Percentiles rank a stretch among this genome's conserved stretches.
phyloP scores from a whole-genome alignment of 345 rosid species.

The Populus pruinosa region DNA sequence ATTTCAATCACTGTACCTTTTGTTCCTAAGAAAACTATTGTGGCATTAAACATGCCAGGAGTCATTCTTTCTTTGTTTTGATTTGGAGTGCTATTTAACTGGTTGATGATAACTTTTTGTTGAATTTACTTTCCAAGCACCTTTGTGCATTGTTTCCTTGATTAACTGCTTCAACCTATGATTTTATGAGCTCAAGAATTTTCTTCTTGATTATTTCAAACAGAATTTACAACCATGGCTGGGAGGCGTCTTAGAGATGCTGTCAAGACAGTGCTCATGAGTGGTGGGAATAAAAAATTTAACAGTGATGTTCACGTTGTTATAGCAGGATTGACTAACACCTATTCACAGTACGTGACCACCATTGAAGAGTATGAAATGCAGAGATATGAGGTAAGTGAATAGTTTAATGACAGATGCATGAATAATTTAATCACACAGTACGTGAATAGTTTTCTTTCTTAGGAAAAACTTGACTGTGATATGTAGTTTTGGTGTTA shows the following conservation, averaged over 20 bases:
- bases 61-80: not conserved
- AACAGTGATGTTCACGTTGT: constrained; percentile 58
- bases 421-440: not conserved
- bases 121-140: not conserved
- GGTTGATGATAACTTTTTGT: not conserved
- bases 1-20: not conserved
- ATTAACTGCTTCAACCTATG: not conserved
- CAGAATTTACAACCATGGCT: constrained; percentile 99
- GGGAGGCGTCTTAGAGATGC: constrained; percentile 99
- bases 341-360: constrained; percentile 89
- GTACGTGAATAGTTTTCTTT: not conserved
- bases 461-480: not conserved
- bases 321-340: constrained; percentile 89
- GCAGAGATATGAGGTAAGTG: constrained; percentile 91
- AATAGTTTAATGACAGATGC: constrained; percentile 1
- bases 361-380: constrained; percentile 89
- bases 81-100: not conserved
- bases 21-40: not conserved
- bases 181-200: constrained; percentile 1
- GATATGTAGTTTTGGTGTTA: not conserved
- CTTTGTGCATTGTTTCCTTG: not conserved
- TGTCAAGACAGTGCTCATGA: constrained; percentile 60
- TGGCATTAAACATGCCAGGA: not conserved
- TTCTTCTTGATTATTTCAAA: constrained; percentile 13
- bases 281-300: constrained; percentile 44